These are phyloP conservation scores for Parafenestella ontariensis DNA, from an alignment of 2,329 filamentous ascomycete genomes.

Conservation along the genomic window DNA sequence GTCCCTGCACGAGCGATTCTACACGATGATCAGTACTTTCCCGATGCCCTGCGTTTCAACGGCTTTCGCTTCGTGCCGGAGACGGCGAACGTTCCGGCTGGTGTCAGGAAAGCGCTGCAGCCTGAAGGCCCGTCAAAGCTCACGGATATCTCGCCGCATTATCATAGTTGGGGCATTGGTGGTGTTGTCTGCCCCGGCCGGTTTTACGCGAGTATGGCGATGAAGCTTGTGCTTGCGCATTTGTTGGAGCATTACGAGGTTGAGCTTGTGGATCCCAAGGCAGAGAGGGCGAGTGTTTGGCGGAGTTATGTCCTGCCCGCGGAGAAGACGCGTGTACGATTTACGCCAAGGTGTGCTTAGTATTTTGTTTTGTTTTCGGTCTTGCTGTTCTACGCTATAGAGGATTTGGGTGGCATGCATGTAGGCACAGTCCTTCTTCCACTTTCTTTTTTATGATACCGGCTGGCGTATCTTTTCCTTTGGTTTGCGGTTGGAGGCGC, in stretches of 20 bases:
- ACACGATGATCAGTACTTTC: conserved; percentile 11
- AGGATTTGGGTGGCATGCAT: background rate
- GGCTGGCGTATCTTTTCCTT: background rate
- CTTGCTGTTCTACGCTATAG: background rate
- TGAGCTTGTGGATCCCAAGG: background rate
- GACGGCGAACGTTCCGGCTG: background rate
- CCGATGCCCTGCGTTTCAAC: conserved; percentile 14
- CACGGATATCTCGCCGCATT: conserved; percentile 3
- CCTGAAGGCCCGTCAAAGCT: background rate
- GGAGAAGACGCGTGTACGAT: background rate
- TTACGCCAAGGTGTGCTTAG: background rate
- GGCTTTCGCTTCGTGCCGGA: conserved; percentile 8
- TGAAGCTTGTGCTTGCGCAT: conserved; percentile 12
- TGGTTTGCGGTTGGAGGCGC: too few relatives aligned
- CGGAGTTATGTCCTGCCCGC: background rate
- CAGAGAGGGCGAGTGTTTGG: background rate
- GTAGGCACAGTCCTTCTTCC: background rate
- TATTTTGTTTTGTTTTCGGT: background rate
- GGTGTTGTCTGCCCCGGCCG: conserved; percentile 11
- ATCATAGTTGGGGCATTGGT: conserved; percentile 15
- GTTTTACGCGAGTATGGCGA: conserved; percentile 10
- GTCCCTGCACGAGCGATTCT: conserved; percentile 12
- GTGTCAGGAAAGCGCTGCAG: background rate
- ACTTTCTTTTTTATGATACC: background rate
- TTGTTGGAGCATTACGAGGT: conserved; percentile 11